Evolutionary conservation across 257 asterid genomes (phyloP), one percentile per base, ranked within the genome.

Genomic region (Ophiorrhiza pumila): DNA sequence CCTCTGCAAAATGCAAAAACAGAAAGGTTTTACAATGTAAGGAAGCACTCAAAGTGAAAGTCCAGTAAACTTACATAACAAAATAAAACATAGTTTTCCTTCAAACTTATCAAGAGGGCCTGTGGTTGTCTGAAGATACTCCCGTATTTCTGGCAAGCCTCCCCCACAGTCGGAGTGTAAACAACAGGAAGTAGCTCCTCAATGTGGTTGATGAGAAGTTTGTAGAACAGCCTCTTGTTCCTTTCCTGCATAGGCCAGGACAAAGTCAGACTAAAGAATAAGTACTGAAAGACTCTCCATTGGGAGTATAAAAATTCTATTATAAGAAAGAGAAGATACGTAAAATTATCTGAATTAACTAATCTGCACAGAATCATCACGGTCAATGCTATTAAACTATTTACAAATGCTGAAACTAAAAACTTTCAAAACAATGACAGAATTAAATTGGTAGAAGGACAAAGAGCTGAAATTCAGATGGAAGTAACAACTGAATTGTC

Each of bases 81-180:
- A 12, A 49, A 65, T 4, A 41, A 29, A 41, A 78, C 89, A 5
- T 80, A 95, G 98, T 92, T 92, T 63, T 95, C 98, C 78, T 89
- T 95, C 83, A 95, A 84, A 79, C 99, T 95, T 85, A 92, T 95
- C 83, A 89, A 95, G 71, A 95, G 97, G 71, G 98, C 99, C 85
- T 95, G 99, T 61, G 99, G 99, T 39, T 86, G 98, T 69, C 99
- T 84, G 85, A 95, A 92, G 72, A 95, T 95, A 77, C 89, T 86
- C 72, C 99, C 98, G n/a, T 95, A 92, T 77, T 95, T 95, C 79
- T 95, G 99, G 84, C 99, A 95, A 6, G 98, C 99, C 89, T 95
- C 96, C 4, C 99, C 99, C 5, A 95, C 99, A 49, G 98, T 95
- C n/a, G 99, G 99, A 79, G 99, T 95, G 81, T 95, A 95, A 78